Evolutionary conservation across 2,329 filamentous ascomycete species (phyloP).

Genomic region (Lomentospora prolificans): DNA sequence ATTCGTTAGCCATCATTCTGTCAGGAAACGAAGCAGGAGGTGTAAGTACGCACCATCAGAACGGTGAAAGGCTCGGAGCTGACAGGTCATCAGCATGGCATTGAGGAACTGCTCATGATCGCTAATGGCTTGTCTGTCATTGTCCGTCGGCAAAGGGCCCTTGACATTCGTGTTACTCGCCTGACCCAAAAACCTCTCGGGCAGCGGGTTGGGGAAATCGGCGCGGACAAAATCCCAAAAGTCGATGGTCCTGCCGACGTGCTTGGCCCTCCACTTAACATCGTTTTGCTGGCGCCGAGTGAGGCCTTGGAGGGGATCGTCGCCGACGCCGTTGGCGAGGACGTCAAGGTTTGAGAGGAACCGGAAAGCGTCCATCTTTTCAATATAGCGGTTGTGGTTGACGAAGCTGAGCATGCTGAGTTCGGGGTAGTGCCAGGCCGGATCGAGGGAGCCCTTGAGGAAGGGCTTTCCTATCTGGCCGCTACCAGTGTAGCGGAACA

Average conservation of each 20-base stretch:
- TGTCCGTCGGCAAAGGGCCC: background rate
- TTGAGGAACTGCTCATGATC: constrained; percentile 4
- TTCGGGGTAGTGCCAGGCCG: constrained; percentile 6
- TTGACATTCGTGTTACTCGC: constrained; percentile 3
- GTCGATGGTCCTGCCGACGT: constrained; percentile 1
- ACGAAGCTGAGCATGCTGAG: constrained; percentile 5
- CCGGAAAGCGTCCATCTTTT: constrained; percentile 8
- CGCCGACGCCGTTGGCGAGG: constrained; percentile 1
- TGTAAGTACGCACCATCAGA: constrained; percentile 1
- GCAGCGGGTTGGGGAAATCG: constrained; percentile 2
- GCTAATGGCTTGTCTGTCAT: constrained; percentile 3
- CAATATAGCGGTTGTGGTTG: constrained; percentile 10
- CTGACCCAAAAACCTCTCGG: constrained; percentile 8
- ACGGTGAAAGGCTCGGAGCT: constrained; percentile 4
- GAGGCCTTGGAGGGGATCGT: constrained; percentile 1
- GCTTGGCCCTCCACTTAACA: background rate
- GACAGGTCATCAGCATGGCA: constrained; percentile 2
- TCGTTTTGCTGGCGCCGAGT: background rate
- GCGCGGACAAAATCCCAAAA: constrained; percentile 5
- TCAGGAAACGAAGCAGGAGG: background rate
- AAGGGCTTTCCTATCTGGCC: constrained; percentile 6
- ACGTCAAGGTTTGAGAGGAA: background rate
- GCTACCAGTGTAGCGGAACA: constrained; percentile 8
- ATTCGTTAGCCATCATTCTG: no score
- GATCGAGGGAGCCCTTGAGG: constrained; percentile 3